Base-by-base conservation (phyloP, 2,329 filamentous ascomycete species). In the Colletotrichum zoysiae region DNA sequence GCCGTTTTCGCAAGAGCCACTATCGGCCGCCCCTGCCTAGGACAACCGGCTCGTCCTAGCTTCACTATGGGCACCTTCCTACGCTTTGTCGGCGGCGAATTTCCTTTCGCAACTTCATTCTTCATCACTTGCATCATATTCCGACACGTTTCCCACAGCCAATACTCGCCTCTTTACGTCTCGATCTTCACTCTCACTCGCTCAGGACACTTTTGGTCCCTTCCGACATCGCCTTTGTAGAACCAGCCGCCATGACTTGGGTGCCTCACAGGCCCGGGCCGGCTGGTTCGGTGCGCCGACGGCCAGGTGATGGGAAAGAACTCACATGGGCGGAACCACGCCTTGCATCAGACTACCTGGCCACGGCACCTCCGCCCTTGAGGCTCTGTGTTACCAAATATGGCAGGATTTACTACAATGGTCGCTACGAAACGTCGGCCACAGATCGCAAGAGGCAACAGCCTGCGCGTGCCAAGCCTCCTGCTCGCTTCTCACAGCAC, bases 301-400 rank as follows among this genome's bases (percentile, higher is more conserved):
- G 46, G 6, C 35, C 51, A 12, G 26, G 30, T n/a, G n/a, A 40
- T n/a, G 40, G 12, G 38, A 58, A 58, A 33, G 26, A 11, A 5
- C 12, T 18, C 18, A 5, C 30, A 30, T 73, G 68, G 68, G 65
- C 51, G 51, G 71, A 73, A n/a, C 71, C 71, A n/a, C 68, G 56
- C 20, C 40, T 73, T 33, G 51, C 48, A 18, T n/a, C 53, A 18
- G 71, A 73, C 48, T 30, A 72, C 20, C 56, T 73, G n/a, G 40
- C 35, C 40, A 16, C 12, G 6, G 44, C 35, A 48, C 58, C 63
- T 7, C 30, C 63, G 30, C 23, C 67, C 11, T 35, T 30, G 8
- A 64, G 44, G 18, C 55, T 30, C 33, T 65, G 72, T 20, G 56
- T 69, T 30, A 61, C 53, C 33, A 72, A 73, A 7, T 48, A 72